phyloP scores from a whole-genome alignment of 1,139 yeast genomes.

The Pichia sp. region DNA sequence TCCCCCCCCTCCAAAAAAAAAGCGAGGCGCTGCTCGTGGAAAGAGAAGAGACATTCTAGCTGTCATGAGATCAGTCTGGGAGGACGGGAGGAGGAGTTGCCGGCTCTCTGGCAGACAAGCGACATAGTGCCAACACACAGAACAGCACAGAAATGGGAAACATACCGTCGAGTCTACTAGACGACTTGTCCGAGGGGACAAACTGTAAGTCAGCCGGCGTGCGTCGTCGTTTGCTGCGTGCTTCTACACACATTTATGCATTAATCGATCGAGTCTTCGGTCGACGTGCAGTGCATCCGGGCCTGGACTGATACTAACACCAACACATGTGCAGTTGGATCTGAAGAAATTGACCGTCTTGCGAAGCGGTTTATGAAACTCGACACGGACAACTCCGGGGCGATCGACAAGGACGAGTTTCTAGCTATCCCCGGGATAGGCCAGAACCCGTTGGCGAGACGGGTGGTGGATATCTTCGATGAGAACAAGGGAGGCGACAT shows the following conservation, averaged over 20 bases:
- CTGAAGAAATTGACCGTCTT: conserved; percentile 86
- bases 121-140: neutral
- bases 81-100: neutral
- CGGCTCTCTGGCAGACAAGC: neutral
- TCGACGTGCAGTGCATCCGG: too few relatives aligned
- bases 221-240: too few relatives aligned
- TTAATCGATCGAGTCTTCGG: too few relatives aligned
- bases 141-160: conserved; percentile 29
- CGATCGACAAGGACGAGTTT: conserved; percentile 87
- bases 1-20: too few relatives aligned
- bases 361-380: conserved; percentile 92
- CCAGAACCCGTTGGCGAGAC: conserved; percentile 79
- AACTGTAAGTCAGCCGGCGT: conserved; percentile 27
- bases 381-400: conserved; percentile 89
- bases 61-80: neutral
- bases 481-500: conserved; percentile 90
- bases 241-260: too few relatives aligned
- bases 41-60: neutral
- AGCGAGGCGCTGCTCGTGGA: neutral
- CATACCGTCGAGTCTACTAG: conserved; percentile 32
- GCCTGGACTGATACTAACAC: neutral
- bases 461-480: conserved; percentile 93
- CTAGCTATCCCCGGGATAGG: conserved; percentile 90
- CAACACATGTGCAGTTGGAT: conserved; percentile 45
- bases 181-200: conserved; percentile 34